A percentile compares a stretch with the other conserved stretches of the same genome.
Evolutionary conservation across 2,329 filamentous ascomycete species (phyloP).

Genomic region (Penicillium sp.): DNA sequence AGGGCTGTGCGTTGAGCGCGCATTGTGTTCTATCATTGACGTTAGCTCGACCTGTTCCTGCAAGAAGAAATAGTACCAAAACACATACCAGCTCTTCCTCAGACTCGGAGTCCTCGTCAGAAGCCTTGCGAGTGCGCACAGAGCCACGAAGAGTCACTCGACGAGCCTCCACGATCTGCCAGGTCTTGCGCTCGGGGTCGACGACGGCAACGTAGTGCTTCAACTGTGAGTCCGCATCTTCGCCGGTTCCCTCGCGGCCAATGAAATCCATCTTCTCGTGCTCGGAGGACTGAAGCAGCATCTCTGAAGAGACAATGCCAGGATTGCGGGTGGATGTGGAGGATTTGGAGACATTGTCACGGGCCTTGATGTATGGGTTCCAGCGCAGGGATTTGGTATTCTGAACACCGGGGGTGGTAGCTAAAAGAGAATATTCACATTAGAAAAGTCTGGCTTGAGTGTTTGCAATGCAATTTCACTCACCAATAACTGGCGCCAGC

Average conservation of each 20-base stretch:
- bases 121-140: slow-evolving; percentile 35
- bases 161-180: slow-evolving; percentile 60
- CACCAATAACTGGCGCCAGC: slow-evolving; percentile 57
- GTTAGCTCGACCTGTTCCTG: slow-evolving; percentile 9
- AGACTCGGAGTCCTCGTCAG: slow-evolving; percentile 33
- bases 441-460: neutral
- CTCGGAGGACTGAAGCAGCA: slow-evolving; percentile 64
- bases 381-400: slow-evolving; percentile 36
- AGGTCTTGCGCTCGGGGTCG: slow-evolving; percentile 57
- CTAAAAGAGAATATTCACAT: slow-evolving; percentile 23
- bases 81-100: slow-evolving; percentile 36
- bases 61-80: neutral
- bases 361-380: slow-evolving; percentile 54
- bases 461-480: slow-evolving; percentile 11
- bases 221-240: slow-evolving; percentile 56
- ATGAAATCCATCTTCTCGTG: slow-evolving; percentile 65
- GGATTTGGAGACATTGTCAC: slow-evolving; percentile 42
- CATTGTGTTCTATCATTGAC: slow-evolving; percentile 36
- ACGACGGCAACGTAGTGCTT: slow-evolving; percentile 67
- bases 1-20: slow-evolving; percentile 47
- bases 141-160: slow-evolving; percentile 60
- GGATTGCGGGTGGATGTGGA: slow-evolving; percentile 38
- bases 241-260: slow-evolving; percentile 53
- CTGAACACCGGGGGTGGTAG: slow-evolving; percentile 40
- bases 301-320: slow-evolving; percentile 49